Evolutionary conservation across 768 basidiomycete species (phyloP), one percentile per base, ranked within the genome.

Genomic region (Tulasnella sp.): DNA sequence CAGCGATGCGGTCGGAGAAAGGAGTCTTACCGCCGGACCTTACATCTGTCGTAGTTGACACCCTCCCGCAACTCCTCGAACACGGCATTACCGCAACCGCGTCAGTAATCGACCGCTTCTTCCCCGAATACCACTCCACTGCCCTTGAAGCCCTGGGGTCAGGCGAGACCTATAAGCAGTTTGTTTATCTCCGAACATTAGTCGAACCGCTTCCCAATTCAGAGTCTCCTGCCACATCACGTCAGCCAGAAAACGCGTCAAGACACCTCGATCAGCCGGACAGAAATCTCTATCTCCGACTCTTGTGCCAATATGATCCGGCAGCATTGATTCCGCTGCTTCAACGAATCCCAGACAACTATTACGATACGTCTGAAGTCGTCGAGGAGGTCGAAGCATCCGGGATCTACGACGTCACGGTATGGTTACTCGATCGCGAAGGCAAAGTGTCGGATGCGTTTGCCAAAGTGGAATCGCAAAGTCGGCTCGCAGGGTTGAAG

Each of bases 161-260:
- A 0, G 82, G 85, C 26, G 85, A 84, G 7, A 88, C 90, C 51
- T 86, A 85, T 67, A 86, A 88, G 71, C 91, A 91, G 77, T 92
- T 93, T 80, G 85, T 88, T 10, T 99, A 99, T 84, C 89, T 99
- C 9, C 88, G 88, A 16, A 88, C 87, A 81, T 87, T 99, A 9
- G 85, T 97, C 20, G 88, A 90, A 23, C 90, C 89, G 11, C 85
- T 85, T 23, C 83, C 83, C 69, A 77, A 82, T 2, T 86, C 87
- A 23, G 87, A 90, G 9, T 75, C 57, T 18, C 35, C 55, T 16
- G 78, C 79, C 29, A 42, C 32, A 70, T n/a, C 48, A 13, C 70
- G 74, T 61, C 26, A 55, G 78, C 81, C 10, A 57, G 72, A 71
- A 48, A 74, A 10, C 0, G 85, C 87, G 7, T 88, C 88, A 0